phyloP scores from a whole-genome alignment of 2,329 filamentous ascomycete species.

The Chalaropsis ovoidea region DNA sequence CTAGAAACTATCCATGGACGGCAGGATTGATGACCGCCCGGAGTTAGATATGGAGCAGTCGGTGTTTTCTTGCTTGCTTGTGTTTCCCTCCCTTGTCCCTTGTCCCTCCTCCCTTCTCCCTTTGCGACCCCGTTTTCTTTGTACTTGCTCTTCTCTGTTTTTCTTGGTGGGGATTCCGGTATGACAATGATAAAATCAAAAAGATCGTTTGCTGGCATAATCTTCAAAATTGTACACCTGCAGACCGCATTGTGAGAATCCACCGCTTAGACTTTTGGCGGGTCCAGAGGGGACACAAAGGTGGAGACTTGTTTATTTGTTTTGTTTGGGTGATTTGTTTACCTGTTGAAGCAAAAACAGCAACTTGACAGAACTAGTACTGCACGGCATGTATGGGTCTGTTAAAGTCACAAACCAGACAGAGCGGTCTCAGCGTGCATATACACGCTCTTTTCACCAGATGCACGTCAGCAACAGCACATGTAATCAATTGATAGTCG shows the following conservation, averaged over 20 bases:
- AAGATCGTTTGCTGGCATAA: constrained; percentile 10
- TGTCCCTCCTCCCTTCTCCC: not conserved
- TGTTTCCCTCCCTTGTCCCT: constrained; percentile 17
- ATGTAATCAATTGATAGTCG: not conserved
- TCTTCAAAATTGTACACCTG: not conserved
- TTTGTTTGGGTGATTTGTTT: not conserved
- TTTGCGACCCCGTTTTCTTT: not conserved
- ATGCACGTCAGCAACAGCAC: not conserved
- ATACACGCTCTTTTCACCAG: not conserved
- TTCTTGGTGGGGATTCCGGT: constrained; percentile 5
- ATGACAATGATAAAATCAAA: constrained; percentile 17
- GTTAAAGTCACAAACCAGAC: no score
- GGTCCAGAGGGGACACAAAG: not conserved
- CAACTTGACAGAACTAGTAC: no score
- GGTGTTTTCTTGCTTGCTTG: constrained; percentile 18
- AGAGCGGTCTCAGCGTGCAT: no score
- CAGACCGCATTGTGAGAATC: no score
- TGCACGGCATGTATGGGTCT: no score
- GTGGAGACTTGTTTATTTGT: not conserved
- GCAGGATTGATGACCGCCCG: not conserved
- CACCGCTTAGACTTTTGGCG: no score
- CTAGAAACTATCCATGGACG: constrained; percentile 1
- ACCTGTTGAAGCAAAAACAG: not conserved
- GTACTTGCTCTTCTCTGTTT: not conserved
- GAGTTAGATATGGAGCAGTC: constrained; percentile 19